Evolutionary conservation across 352 stramenopile genomes (phyloP).

Genomic region (Aphanomyces cochlioides): DNA sequence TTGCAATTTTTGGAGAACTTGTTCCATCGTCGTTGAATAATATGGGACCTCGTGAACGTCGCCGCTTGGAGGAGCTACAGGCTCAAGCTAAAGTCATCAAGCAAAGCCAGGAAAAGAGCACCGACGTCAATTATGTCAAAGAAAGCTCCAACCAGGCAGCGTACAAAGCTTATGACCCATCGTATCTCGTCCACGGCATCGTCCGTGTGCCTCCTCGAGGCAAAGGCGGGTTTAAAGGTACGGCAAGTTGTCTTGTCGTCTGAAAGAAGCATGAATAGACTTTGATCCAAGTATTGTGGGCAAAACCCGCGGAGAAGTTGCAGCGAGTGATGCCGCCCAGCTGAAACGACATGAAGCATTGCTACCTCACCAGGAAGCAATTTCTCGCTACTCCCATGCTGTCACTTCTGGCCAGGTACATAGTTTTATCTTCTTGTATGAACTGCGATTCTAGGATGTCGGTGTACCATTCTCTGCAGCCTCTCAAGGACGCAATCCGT

Average conservation of each 20-base stretch:
- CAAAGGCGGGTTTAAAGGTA: constrained; percentile 28
- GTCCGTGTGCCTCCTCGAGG: constrained; percentile 11
- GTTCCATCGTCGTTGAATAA: neutral
- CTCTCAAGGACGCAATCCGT: constrained; percentile 12
- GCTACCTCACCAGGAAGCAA: neutral
- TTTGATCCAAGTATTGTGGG: constrained; percentile 23
- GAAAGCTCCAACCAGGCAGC: constrained; percentile 11
- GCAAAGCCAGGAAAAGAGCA: neutral
- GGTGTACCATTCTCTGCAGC: neutral
- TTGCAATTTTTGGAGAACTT: constrained; percentile 10
- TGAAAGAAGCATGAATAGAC: neutral
- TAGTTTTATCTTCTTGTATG: neutral
- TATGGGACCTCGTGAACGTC: constrained; percentile 18
- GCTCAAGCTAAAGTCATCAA: constrained; percentile 27
- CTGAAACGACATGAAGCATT: constrained; percentile 10
- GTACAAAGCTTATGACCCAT: constrained; percentile 19
- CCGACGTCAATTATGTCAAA: constrained; percentile 4
- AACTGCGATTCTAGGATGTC: constrained; percentile 2
- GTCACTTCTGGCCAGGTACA: constrained; percentile 22
- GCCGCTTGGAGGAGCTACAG: constrained; percentile 16
- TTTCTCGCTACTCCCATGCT: constrained; percentile 22
- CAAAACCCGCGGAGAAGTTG: constrained; percentile 21
- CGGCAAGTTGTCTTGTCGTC: too few relatives aligned
- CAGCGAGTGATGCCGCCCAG: constrained; percentile 19
- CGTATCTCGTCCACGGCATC: constrained; percentile 20